Conservation (phyloP, 2,329 filamentous ascomycete species). For the Nemania sp. region DNA sequence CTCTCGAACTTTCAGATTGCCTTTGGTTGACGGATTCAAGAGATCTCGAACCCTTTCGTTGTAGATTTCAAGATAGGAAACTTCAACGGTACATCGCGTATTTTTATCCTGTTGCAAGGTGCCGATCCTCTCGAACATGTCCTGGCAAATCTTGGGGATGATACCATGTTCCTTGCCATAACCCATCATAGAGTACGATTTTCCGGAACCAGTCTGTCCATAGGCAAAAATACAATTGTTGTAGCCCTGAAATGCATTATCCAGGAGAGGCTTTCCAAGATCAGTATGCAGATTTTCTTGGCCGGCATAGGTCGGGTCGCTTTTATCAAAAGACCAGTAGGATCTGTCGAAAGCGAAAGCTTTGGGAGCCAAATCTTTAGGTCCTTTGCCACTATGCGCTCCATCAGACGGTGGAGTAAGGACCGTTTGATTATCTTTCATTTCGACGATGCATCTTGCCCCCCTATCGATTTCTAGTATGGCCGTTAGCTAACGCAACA, state of each 20-base stretch:
- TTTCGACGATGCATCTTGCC: constrained; percentile 96
- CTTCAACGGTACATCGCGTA: constrained; percentile 91
- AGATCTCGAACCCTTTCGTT: constrained; percentile 97
- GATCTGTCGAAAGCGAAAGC: constrained; percentile 96
- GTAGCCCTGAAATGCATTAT: constrained; percentile 98
- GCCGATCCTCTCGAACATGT: constrained; percentile 93
- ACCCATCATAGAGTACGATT: constrained; percentile 99
- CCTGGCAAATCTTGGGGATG: constrained; percentile 95
- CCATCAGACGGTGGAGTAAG: constrained; percentile 77
- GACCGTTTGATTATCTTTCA: constrained; percentile 93
- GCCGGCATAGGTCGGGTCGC: constrained; percentile 84
- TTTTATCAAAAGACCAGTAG: constrained; percentile 96
- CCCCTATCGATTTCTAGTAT: constrained; percentile 84
- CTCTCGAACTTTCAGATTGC: constrained; percentile 96
- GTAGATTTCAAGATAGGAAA: constrained; percentile 99
- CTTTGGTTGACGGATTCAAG: constrained; percentile 93
- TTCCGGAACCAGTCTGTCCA: constrained; percentile 97
- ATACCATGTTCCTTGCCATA: constrained; percentile 96
- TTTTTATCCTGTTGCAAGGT: constrained; percentile 78
- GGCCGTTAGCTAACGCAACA: constrained; percentile 37
- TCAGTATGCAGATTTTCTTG: constrained; percentile 91
- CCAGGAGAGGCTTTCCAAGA: constrained; percentile 87
- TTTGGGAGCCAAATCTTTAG: constrained; percentile 79
- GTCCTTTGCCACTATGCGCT: constrained; percentile 70
- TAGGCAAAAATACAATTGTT: constrained; percentile 99